A percentile compares a stretch with the other conserved stretches of the same genome.
These are phyloP conservation scores for Pythium plurisporium DNA, from an alignment of 352 stramenopile species.

Conservation along the genomic window DNA sequence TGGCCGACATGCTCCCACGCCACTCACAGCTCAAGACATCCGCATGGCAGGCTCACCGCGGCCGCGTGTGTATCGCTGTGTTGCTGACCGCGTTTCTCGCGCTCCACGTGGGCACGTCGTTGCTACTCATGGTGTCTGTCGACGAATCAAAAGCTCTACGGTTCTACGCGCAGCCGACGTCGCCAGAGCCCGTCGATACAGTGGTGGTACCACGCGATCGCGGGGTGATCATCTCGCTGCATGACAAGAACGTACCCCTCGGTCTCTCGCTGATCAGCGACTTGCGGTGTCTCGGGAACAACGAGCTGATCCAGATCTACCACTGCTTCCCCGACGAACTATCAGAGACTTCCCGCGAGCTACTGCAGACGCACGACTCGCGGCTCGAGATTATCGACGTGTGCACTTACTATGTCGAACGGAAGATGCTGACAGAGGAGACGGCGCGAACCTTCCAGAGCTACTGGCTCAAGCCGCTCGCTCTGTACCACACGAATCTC, in stretches of 20 bases:
- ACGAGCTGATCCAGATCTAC: slow-evolving; percentile 29
- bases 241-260: slow-evolving; percentile 25
- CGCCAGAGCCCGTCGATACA: no score
- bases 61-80: no score
- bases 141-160: no score
- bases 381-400: slow-evolving; percentile 32
- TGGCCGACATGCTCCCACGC: no score
- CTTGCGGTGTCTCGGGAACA: slow-evolving; percentile 22
- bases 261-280: slow-evolving; percentile 29
- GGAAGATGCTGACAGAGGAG: slow-evolving; percentile 13
- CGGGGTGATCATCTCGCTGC: slow-evolving; percentile 32
- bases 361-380: slow-evolving; percentile 17
- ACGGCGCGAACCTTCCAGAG: slow-evolving; percentile 20
- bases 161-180: not conserved
- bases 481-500: slow-evolving; percentile 28
- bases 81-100: no score
- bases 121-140: no score
- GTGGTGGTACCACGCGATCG: slow-evolving; percentile 8
- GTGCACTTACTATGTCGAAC: slow-evolving; percentile 18
- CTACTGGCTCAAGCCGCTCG: slow-evolving; percentile 48
- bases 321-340: slow-evolving; percentile 28
- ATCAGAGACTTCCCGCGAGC: slow-evolving; percentile 3
- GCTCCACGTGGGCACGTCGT: no score
- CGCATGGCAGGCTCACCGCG: no score
- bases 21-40: no score